Conservation (phyloP, 148 eudicot genomes). For the Heliamphora exappendiculata region DNA sequence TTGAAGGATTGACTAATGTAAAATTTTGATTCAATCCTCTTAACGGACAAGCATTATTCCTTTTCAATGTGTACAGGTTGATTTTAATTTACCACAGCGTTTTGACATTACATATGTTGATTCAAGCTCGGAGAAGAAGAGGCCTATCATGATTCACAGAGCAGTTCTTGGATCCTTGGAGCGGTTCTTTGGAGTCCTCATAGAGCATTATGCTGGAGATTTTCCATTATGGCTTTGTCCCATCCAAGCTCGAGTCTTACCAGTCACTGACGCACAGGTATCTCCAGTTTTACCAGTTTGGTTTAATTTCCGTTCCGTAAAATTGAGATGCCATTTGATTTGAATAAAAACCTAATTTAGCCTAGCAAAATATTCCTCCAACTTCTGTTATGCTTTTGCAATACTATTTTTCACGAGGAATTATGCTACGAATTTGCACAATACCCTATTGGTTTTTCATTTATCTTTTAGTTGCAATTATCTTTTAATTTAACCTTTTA, state of each 20-base stretch:
- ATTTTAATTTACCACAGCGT: constrained; percentile 90
- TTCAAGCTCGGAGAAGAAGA: constrained; percentile 74
- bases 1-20: neutral
- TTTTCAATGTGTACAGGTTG: constrained; percentile 50
- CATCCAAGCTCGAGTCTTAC: constrained; percentile 79
- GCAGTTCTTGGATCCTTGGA: constrained; percentile 97
- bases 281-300: neutral
- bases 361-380: neutral
- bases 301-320: neutral
- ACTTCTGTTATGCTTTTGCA: neutral
- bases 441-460: neutral
- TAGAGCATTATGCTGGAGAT: constrained; percentile 98
- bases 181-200: constrained; percentile 94
- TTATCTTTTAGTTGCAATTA: neutral
- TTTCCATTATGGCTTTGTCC: constrained; percentile 97
- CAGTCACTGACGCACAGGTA: constrained; percentile 92
- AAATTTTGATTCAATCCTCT: neutral
- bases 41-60: neutral
- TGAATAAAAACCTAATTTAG: neutral
- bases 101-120: constrained; percentile 92
- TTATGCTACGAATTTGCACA: neutral
- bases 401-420: neutral
- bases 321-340: neutral
- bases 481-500: neutral
- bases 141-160: constrained; percentile 97